These are phyloP conservation scores for Scutellaria galericulata DNA, from an alignment of 257 asterid genomes.

Conservation along the genomic window DNA sequence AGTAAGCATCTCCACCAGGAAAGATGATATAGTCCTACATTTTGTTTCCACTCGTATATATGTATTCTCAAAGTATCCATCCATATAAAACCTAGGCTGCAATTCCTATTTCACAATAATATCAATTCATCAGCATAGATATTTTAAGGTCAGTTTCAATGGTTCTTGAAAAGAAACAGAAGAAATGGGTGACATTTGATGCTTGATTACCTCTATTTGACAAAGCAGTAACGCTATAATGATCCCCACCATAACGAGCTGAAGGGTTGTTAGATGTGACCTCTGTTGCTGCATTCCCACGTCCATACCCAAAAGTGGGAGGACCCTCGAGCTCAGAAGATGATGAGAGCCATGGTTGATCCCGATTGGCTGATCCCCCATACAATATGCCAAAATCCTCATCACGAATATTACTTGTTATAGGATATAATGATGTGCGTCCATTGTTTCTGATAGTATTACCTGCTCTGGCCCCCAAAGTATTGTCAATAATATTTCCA, in stretches of 20 bases:
- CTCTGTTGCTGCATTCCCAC: conserved; percentile 46
- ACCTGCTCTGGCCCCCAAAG: conserved; percentile 46
- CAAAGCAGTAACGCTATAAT: conserved; percentile 54
- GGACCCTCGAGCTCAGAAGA: conserved; percentile 57
- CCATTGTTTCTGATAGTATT: conserved; percentile 46
- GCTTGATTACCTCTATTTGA: conserved; percentile 65
- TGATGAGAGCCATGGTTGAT: conserved; percentile 58
- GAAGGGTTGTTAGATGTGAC: conserved; percentile 49
- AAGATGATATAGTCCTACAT: conserved; percentile 40
- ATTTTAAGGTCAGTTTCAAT: not conserved
- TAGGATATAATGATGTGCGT: conserved; percentile 46
- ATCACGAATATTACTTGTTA: conserved; percentile 45
- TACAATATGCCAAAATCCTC: conserved; percentile 50
- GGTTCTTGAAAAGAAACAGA: not conserved
- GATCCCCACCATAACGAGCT: conserved; percentile 61
- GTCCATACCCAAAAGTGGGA: conserved; percentile 56
- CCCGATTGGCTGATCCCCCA: conserved; percentile 50
- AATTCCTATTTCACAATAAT: conserved; percentile 54
- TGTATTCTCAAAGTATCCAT: conserved; percentile 39
- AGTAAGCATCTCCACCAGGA: conserved; percentile 41
- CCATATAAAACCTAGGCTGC: conserved; percentile 59
- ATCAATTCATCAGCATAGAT: conserved; percentile 20
- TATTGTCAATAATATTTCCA: conserved; percentile 44
- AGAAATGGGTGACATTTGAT: not conserved
- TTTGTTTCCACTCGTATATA: conserved; percentile 43